Evolutionary conservation across 495 filamentous ascomycete genomes (phyloP).

Genomic region (Penicillium cinerascens): DNA sequence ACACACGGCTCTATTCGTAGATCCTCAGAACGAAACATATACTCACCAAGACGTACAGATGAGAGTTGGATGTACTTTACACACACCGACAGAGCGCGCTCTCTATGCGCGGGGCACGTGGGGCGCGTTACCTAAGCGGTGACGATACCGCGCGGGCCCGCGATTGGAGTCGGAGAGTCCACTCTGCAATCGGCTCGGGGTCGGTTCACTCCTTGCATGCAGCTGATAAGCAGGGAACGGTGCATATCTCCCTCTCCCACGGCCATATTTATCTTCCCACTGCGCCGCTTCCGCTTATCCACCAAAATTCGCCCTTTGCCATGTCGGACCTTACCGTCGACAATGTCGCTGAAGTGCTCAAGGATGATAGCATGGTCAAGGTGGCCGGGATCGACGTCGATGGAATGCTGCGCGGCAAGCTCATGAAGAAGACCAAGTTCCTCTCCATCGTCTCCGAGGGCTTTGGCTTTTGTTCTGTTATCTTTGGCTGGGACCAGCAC

Average conservation of each 20-base stretch:
- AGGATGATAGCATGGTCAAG: conserved; percentile 80
- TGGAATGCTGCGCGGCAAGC: conserved; percentile 85
- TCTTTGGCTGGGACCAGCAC: conserved; percentile 99
- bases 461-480: conserved; percentile 95
- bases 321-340: conserved; percentile 53
- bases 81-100: background rate
- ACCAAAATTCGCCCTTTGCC: background rate
- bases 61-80: background rate
- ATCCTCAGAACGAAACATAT: background rate
- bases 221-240: conserved; percentile 6
- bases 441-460: conserved; percentile 75
- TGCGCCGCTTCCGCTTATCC: background rate
- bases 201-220: background rate
- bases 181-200: background rate
- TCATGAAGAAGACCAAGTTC: conserved; percentile 96
- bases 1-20: background rate
- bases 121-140: conserved; percentile 12
- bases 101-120: conserved; percentile 24
- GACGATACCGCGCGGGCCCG: conserved; percentile 1
- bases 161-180: conserved; percentile 1
- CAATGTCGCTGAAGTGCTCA: conserved; percentile 58
- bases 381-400: conserved; percentile 90
- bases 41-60: conserved; percentile 7
- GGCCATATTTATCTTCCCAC: background rate
- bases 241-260: background rate